Base-by-base conservation (phyloP, 2,329 filamentous ascomycete genomes). In the Sclerotinia borealis region DNA sequence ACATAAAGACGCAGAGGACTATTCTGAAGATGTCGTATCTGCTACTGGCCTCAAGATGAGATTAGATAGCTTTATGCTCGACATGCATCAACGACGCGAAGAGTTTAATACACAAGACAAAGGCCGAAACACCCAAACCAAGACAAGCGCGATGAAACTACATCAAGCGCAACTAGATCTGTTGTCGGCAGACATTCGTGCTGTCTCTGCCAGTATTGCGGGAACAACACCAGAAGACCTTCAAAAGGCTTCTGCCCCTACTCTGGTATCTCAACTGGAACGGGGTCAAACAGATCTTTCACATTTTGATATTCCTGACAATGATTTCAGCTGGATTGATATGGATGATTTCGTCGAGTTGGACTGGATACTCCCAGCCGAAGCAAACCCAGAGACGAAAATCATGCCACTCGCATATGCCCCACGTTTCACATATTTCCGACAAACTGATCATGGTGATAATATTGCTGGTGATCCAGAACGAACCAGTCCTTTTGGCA, bases 341-440 rank as follows among this genome's bases (percentile, higher is more conserved):
- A 98, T 99, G 92, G 95, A 99, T 73, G 95, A 99, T 74, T 99
- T 99, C 76, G 93, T 99, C 36, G 95, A 99, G 75, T 79, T 99
- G 27, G 96, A 97, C 74, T 98, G 93, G 93, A 93, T 96, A 61
- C 78, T 97, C 29, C 93, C 93, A 0, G 89, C 91, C 17, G 91
- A 96, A 72, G 86, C 89, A 37, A 96, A 96, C 68, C 93, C 93
- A 0, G 89, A 96, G 69, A 98, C 93, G 0, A 93, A 95, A 75
- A 99, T 99, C 51, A 77, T 99, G 61, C 96, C 96, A 0, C 82
- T 99, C 10, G 93, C 91, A 0, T 98, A 88, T 71, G 91, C 93
- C 25, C 96, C 95, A n/a, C 86, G 95, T 1, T 90, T 99, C 72
- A 98, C 95, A 0, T 99, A 99, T 76, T 96, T 97, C 79, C 86